These are phyloP conservation scores for Roridomyces roridus DNA, from an alignment of 768 basidiomycete genomes.

Conservation along the genomic window DNA sequence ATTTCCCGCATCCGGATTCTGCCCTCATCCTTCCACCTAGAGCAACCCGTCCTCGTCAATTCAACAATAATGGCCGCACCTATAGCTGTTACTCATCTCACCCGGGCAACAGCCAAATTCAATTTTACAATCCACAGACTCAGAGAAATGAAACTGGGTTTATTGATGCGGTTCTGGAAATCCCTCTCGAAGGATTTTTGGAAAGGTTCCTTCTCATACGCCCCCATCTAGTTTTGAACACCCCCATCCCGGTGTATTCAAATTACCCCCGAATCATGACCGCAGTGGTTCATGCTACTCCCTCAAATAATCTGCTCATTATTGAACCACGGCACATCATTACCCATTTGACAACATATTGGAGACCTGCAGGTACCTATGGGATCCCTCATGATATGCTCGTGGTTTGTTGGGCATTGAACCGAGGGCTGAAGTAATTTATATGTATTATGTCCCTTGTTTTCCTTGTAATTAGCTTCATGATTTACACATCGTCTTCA, in stretches of 20 bases:
- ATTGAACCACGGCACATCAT: constrained; percentile 14
- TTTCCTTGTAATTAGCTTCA: no score
- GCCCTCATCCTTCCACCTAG: no score
- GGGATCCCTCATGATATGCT: neutral
- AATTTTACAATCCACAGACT: constrained; percentile 11
- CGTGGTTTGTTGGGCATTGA: constrained; percentile 19
- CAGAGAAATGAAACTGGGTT: constrained; percentile 5
- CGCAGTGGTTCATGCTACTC: neutral
- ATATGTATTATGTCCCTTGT: no score
- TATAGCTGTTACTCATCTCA: no score
- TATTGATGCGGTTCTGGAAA: neutral
- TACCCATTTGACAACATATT: constrained; percentile 10
- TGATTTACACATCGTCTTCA: no score
- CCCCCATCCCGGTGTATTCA: neutral
- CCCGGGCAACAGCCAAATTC: neutral
- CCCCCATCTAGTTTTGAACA: neutral
- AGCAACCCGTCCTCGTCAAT: no score
- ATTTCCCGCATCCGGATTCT: no score
- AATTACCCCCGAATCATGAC: constrained; percentile 6
- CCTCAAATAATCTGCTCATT: neutral
- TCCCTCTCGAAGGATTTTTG: constrained; percentile 12
- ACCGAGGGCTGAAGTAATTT: no score
- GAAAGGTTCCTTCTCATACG: constrained; percentile 6
- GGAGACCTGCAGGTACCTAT: neutral
- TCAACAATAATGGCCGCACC: no score